Conservation (phyloP, 768 basidiomycete species). For the Psilocybe sp. region DNA sequence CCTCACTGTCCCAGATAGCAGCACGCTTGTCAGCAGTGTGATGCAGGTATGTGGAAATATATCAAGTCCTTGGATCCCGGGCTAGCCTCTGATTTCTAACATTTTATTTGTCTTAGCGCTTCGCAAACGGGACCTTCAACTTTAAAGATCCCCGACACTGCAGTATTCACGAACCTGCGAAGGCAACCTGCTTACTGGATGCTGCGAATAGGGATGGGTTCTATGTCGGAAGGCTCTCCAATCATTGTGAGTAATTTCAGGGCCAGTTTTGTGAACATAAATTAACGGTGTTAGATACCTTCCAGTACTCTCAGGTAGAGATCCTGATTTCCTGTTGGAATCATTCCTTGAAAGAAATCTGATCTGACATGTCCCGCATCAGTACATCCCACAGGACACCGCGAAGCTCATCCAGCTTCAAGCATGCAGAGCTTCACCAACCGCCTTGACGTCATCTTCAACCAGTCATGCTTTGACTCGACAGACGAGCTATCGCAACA, state of each 20-base stretch:
- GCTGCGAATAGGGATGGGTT: slow-evolving; percentile 57
- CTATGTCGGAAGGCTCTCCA: slow-evolving; percentile 63
- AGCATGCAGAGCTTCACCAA: slow-evolving; percentile 48
- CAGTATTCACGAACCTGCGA: slow-evolving; percentile 56
- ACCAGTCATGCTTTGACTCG: slow-evolving; percentile 58
- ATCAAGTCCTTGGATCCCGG: not conserved
- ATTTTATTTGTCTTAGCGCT: no score
- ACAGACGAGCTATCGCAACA: slow-evolving; percentile 68
- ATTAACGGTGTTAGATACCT: not conserved
- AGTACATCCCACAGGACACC: slow-evolving; percentile 67
- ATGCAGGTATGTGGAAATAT: slow-evolving; percentile 46
- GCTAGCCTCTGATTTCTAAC: no score
- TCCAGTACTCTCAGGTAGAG: slow-evolving; percentile 60
- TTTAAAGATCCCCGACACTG: slow-evolving; percentile 68
- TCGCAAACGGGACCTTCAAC: slow-evolving; percentile 55
- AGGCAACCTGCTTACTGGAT: slow-evolving; percentile 59
- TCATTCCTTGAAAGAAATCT: no score
- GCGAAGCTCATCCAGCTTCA: slow-evolving; percentile 60
- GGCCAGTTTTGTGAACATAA: not conserved
- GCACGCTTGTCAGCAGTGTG: slow-evolving; percentile 49
- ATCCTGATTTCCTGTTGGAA: no score
- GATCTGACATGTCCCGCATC: no score
- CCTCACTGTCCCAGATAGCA: slow-evolving; percentile 43
- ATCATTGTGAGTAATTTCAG: slow-evolving; percentile 44
- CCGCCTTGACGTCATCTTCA: slow-evolving; percentile 56